A percentile compares a stretch with the other conserved stretches of the same genome.
phyloP scores from a whole-genome alignment of 495 filamentous ascomycete species.

The Amniculicola lignicola region DNA sequence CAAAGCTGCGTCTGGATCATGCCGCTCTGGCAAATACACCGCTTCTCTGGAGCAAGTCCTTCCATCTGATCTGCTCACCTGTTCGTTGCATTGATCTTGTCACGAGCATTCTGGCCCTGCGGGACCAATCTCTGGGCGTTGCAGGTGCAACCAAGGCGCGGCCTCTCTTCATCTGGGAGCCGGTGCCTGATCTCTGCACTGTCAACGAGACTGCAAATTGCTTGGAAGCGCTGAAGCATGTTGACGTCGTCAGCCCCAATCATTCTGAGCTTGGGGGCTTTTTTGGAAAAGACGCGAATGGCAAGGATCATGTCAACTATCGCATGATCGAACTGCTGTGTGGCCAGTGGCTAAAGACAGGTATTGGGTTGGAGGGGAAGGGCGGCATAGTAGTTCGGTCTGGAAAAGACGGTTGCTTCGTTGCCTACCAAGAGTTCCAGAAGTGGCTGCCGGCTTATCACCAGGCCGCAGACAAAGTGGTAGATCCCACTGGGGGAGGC shows the following conservation, averaged over 20 bases:
- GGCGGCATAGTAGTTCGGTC: conserved; percentile 54
- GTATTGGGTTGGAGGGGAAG: conserved; percentile 48
- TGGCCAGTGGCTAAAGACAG: conserved; percentile 54
- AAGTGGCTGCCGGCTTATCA: conserved; percentile 59
- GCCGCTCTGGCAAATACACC: conserved; percentile 50
- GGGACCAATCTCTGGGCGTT: conserved; percentile 5
- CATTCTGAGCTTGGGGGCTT: conserved; percentile 78
- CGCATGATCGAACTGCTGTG: conserved; percentile 54
- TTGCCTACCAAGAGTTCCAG: conserved; percentile 42
- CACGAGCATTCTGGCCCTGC: conserved; percentile 51
- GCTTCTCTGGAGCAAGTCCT: conserved; percentile 67
- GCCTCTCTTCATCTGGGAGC: conserved; percentile 90
- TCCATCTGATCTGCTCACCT: conserved; percentile 86
- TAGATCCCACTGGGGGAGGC: conserved; percentile 94
- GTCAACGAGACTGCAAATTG: conserved; percentile 71
- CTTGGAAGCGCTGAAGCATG: conserved; percentile 63
- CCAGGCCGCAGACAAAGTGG: conserved; percentile 52
- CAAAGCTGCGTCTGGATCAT: conserved; percentile 73
- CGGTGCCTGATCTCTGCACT: conserved; percentile 81
- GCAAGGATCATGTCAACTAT: conserved; percentile 53
- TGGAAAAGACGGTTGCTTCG: conserved; percentile 59
- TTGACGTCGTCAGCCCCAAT: conserved; percentile 88
- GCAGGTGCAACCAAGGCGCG: not conserved
- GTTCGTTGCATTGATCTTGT: conserved; percentile 72
- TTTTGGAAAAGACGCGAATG: conserved; percentile 55